Base-by-base conservation (phyloP, 495 filamentous ascomycete genomes). In the Peziza echinospora region DNA sequence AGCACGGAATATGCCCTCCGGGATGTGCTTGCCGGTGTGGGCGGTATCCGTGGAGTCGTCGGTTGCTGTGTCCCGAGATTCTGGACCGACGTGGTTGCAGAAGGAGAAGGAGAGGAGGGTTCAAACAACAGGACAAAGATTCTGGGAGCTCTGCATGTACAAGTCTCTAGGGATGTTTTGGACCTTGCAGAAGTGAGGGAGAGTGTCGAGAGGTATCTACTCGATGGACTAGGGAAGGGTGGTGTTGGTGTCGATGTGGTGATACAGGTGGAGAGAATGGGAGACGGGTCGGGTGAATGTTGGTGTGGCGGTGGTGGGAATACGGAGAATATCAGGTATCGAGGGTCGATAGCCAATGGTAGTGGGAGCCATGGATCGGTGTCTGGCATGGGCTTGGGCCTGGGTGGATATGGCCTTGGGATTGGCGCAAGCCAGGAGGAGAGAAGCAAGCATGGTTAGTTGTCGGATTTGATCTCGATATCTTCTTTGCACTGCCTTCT, bases 51-150 rank as follows among this genome's bases (percentile, higher is more conserved):
- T 21, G 91, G 91, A 0, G 89, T 96, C 2, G 76, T 76, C 0
- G 76, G 82, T 34, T 96, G 93, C 52, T 70, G 77, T 5, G 86
- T 82, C 4, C 86, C 87, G 1, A 79, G 84, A 51, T 96, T 99
- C 56, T 99, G 91, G 91, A 64, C 93, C 21, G 83, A 86, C 48
- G 84, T 86, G 49, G 77, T 78, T 4, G 30, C 30, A 13, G 64
- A 59, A 24, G 25, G 45, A 3, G 53, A 52, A 8, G 55, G 60
- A 3, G 59, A 55, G 5, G 65, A 65, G 42, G 60, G n/a, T n/a
- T n/a, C n/a, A n/a, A 68, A 21, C 64, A 64, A 7, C 67, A 71
- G 45, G 71, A 64, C 41, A 65, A 84, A 7, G 56, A 83, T 37
- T 37, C 4, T 37, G 11, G 84, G 84, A 0, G 80, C 85, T 4